Evolutionary conservation across 2,329 filamentous ascomycete genomes (phyloP).

Genomic region (Beauveria sp.): DNA sequence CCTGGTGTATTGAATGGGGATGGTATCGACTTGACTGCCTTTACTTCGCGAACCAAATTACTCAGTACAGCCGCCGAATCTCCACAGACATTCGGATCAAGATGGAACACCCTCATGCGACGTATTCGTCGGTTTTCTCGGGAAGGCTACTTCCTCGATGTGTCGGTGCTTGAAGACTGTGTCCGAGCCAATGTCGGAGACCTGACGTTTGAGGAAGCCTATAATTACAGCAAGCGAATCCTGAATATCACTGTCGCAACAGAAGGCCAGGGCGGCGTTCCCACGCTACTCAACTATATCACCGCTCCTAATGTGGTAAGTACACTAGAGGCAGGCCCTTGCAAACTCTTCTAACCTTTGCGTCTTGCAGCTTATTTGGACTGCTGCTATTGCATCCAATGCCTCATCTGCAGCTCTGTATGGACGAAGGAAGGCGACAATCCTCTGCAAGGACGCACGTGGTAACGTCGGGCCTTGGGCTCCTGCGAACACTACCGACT

Average conservation of each 20-base stretch:
- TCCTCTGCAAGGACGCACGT: constrained; percentile 71
- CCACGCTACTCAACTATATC: constrained; percentile 82
- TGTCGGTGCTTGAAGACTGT: constrained; percentile 73
- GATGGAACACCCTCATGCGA: constrained; percentile 54
- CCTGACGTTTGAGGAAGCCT: constrained; percentile 89
- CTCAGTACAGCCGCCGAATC: constrained; percentile 25
- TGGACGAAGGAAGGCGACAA: constrained; percentile 51
- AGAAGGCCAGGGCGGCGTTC: constrained; percentile 64
- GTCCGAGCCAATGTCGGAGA: constrained; percentile 83
- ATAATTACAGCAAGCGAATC: constrained; percentile 73
- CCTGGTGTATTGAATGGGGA: constrained; percentile 68
- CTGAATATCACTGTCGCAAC: constrained; percentile 88
- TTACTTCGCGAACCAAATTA: constrained; percentile 38
- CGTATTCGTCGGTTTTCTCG: constrained; percentile 61
- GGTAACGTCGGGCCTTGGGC: constrained; percentile 70
- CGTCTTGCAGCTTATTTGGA: constrained; percentile 61
- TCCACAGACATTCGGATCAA: constrained; percentile 32
- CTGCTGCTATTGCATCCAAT: constrained; percentile 70
- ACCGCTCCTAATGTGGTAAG: constrained; percentile 86
- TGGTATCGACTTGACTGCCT: constrained; percentile 75
- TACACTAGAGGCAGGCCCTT: constrained; percentile 18
- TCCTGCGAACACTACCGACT: constrained; percentile 51
- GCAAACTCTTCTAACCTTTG: not conserved
- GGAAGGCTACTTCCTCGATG: constrained; percentile 79
- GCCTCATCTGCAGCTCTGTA: constrained; percentile 58